A percentile compares a stretch with the other conserved stretches of the same genome.
These are phyloP conservation scores for Fusarium longipes DNA, from an alignment of 2,329 filamentous ascomycete species.

Conservation along the genomic window DNA sequence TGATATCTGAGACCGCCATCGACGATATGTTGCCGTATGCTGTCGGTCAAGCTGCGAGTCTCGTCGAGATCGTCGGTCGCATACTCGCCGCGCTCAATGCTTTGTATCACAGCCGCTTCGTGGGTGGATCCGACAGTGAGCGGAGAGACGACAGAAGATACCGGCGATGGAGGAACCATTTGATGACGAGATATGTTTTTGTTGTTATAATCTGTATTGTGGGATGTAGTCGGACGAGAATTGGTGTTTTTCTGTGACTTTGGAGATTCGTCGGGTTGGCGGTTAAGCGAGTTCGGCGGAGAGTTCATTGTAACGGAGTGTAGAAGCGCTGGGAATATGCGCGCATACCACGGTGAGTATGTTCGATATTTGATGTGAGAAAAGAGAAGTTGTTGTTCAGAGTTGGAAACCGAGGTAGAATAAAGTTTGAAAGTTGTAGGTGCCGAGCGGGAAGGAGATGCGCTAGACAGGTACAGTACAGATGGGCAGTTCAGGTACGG, in stretches of 20 bases:
- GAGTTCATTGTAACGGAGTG: slow-evolving; percentile 40
- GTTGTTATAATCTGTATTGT: background rate
- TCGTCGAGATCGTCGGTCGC: slow-evolving; percentile 48
- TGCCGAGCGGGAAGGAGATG: slow-evolving; percentile 9
- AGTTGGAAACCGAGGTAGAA: background rate
- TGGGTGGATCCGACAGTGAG: slow-evolving; percentile 49
- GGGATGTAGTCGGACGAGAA: slow-evolving; percentile 1
- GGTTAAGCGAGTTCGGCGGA: slow-evolving; percentile 40
- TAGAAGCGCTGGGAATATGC: slow-evolving; percentile 4
- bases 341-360: slow-evolving; percentile 17
- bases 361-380: background rate
- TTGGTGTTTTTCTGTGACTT: background rate
- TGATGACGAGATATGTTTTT: background rate
- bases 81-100: slow-evolving; percentile 51
- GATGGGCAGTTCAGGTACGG: background rate
- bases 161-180: slow-evolving; percentile 45
- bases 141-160: slow-evolving; percentile 43
- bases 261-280: slow-evolving; percentile 8
- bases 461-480: background rate
- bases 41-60: slow-evolving; percentile 56
- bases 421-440: background rate
- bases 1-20: slow-evolving; percentile 56
- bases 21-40: slow-evolving; percentile 57
- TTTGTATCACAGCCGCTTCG: slow-evolving; percentile 48
- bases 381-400: background rate